Percentiles rank a stretch among this genome's conserved stretches.
Evolutionary conservation across 108 stramenopile genomes (phyloP).

Genomic region (Cylindrotheca closterium): DNA sequence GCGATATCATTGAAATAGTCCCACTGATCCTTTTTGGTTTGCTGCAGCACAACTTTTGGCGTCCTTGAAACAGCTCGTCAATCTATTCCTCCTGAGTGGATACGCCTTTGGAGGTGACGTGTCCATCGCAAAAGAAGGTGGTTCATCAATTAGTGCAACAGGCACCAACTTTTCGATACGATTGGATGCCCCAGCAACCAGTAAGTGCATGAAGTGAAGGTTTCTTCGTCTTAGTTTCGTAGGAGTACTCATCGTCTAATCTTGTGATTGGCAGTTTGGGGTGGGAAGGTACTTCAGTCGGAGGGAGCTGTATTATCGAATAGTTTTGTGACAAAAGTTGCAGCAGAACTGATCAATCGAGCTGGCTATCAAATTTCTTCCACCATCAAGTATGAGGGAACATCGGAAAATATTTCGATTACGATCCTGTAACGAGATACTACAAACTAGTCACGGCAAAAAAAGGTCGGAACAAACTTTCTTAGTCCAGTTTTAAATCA

Average conservation of each 20-base stretch:
- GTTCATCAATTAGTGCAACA: constrained; percentile 7
- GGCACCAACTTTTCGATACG: constrained; percentile 50
- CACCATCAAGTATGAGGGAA: constrained; percentile 59
- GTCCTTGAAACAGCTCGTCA: constrained; percentile 62
- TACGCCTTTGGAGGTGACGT: constrained; percentile 73
- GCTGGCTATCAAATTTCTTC: constrained; percentile 48
- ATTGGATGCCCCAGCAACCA: constrained; percentile 61
- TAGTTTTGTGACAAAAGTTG: constrained; percentile 51
- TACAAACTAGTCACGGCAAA: too few relatives aligned
- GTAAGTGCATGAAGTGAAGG: too few relatives aligned
- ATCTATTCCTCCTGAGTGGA: constrained; percentile 73
- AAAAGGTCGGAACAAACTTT: too few relatives aligned
- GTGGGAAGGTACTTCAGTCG: constrained; percentile 56
- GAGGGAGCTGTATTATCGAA: constrained; percentile 26
- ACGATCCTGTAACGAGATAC: constrained; percentile 15
- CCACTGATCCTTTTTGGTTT: background rate
- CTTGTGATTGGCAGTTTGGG: constrained; percentile 45
- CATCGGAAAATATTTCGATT: constrained; percentile 23
- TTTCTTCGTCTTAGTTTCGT: background rate
- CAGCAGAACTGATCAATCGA: constrained; percentile 40
- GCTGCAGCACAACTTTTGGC: constrained; percentile 21
- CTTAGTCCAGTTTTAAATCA: too few relatives aligned
- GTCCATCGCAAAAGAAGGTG: constrained; percentile 17
- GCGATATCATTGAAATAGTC: background rate
- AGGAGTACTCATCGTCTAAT: background rate